A percentile compares a stretch with the other conserved stretches of the same genome.
Evolutionary conservation across 768 basidiomycete species (phyloP).

Genomic region (Coprinopsis strossmayeri): DNA sequence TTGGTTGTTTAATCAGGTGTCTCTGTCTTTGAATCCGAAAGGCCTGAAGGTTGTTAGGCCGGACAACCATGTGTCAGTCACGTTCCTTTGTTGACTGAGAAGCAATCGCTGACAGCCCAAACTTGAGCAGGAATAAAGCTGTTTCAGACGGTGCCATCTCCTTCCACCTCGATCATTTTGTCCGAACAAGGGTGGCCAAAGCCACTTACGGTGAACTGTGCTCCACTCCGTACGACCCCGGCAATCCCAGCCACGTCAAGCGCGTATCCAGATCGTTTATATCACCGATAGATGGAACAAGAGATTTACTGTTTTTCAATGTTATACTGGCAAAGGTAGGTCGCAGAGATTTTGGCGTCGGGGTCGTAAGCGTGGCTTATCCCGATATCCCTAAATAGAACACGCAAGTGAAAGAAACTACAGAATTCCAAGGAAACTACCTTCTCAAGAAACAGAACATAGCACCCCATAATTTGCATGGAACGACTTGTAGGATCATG

Average conservation of each 20-base stretch:
- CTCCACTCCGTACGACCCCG: slow-evolving; percentile 5
- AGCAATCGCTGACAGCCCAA: too few relatives aligned
- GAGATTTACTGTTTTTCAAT: slow-evolving; percentile 8
- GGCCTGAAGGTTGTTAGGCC: slow-evolving; percentile 36
- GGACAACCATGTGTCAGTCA: slow-evolving; percentile 39
- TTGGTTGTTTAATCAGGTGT: slow-evolving; percentile 38
- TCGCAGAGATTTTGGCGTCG: neutral
- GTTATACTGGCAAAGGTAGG: slow-evolving; percentile 10
- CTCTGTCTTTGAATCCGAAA: slow-evolving; percentile 22
- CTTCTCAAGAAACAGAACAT: slow-evolving; percentile 2
- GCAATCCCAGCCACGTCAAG: slow-evolving; percentile 8
- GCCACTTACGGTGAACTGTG: slow-evolving; percentile 13
- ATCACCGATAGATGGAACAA: slow-evolving; percentile 1
- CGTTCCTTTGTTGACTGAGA: neutral
- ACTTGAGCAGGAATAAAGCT: slow-evolving; percentile 18
- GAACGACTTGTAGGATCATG: slow-evolving; percentile 10
- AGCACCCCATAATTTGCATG: slow-evolving; percentile 10
- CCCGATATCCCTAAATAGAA: neutral
- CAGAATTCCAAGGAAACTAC: slow-evolving; percentile 15
- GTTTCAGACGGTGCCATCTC: slow-evolving; percentile 20
- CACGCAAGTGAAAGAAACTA: slow-evolving; percentile 12
- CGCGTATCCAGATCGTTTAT: slow-evolving; percentile 1
- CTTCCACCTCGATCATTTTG: slow-evolving; percentile 13
- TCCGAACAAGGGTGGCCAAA: slow-evolving; percentile 10
- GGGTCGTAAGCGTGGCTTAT: neutral